These are phyloP conservation scores for Saccharomyces hybrid DNA, from an alignment of 1,139 yeast species.

Conservation along the genomic window DNA sequence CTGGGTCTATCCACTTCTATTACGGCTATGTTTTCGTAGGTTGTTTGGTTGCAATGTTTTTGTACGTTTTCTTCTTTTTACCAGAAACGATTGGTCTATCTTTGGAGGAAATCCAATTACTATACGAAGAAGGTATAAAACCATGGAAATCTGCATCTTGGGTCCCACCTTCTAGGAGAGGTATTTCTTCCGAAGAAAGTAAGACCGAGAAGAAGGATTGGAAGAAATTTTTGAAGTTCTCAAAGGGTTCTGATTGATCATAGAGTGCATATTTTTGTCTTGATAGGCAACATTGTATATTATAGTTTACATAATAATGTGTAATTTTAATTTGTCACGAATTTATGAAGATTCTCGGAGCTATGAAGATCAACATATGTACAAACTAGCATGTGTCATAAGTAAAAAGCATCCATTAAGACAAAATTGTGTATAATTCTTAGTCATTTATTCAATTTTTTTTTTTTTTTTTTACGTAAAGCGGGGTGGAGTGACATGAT, in stretches of 20 bases:
- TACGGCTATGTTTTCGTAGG: conserved; percentile 72
- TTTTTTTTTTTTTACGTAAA: too few species aligned
- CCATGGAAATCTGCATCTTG: conserved; percentile 40
- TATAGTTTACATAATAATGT: background rate
- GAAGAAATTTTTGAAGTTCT: background rate
- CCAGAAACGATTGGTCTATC: conserved; percentile 65
- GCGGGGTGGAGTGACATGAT: background rate
- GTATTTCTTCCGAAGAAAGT: background rate
- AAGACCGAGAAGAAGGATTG: background rate
- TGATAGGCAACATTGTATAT: background rate
- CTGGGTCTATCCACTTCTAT: conserved; percentile 34
- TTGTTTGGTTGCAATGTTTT: conserved; percentile 49
- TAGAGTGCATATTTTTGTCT: background rate
- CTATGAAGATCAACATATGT: background rate
- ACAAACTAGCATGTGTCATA: background rate
- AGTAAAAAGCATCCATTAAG: background rate
- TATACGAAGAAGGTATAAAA: conserved; percentile 37
- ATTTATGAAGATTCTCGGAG: background rate
- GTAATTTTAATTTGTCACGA: background rate
- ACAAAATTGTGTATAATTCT: background rate
- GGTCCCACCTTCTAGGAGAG: conserved; percentile 30
- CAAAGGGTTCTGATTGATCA: background rate
- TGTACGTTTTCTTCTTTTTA: conserved; percentile 57
- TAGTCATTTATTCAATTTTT: too few species aligned
- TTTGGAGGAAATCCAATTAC: conserved; percentile 61